A percentile compares a stretch with the other conserved stretches of the same genome.
Evolutionary conservation across 345 rosid genomes (phyloP).

Genomic region (Linum lewisii): DNA sequence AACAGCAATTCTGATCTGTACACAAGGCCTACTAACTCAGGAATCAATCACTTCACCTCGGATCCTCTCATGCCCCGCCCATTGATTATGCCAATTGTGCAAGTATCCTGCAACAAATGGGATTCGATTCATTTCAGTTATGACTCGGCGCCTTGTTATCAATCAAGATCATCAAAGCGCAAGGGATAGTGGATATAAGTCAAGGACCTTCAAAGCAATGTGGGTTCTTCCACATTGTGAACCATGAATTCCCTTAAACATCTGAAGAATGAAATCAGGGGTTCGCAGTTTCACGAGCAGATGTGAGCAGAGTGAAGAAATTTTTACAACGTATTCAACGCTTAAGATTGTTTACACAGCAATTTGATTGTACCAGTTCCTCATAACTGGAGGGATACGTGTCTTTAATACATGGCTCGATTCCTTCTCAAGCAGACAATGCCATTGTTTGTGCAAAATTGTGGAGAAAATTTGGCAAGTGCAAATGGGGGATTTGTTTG

Average conservation of each 20-base stretch:
- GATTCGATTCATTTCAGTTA: background rate
- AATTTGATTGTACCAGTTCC: background rate
- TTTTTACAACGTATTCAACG: background rate
- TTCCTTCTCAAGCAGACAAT: background rate
- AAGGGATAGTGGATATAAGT: background rate
- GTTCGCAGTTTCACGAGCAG: conserved; percentile 5
- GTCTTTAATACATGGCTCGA: background rate
- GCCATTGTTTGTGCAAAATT: too few relatives aligned
- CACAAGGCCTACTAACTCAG: background rate
- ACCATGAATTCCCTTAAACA: background rate
- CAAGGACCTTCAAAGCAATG: background rate
- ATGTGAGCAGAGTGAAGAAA: background rate
- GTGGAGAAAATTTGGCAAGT: too few relatives aligned
- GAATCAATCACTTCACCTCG: background rate
- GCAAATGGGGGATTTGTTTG: too few relatives aligned
- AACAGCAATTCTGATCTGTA: background rate
- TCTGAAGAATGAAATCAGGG: background rate
- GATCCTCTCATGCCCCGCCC: background rate
- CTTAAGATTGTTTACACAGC: background rate
- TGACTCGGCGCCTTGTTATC: background rate
- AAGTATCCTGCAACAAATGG: background rate
- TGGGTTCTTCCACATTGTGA: background rate
- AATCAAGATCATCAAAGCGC: background rate
- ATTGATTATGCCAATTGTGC: too few relatives aligned
- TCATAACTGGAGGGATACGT: background rate